These are phyloP conservation scores for Verbascum thapsus DNA, from an alignment of 257 asterid species.

Conservation along the genomic window DNA sequence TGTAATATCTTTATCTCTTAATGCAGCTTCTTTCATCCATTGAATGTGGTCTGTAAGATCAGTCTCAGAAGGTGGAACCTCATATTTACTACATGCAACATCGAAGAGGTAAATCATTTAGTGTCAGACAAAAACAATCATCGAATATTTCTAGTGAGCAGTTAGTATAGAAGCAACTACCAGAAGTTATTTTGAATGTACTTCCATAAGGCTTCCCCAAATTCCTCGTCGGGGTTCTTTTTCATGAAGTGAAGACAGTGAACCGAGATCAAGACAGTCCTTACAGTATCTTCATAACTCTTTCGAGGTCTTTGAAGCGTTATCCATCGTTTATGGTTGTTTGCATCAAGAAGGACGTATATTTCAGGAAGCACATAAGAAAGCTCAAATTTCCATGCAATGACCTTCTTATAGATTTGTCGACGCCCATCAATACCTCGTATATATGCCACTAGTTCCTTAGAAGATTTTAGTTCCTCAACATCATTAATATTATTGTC, in stretches of 20 bases:
- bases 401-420: slow-evolving; percentile 43
- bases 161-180: slow-evolving; percentile 24
- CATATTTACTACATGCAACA: slow-evolving; percentile 44
- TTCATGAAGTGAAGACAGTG: slow-evolving; percentile 60
- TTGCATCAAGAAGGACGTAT: not conserved
- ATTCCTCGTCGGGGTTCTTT: slow-evolving; percentile 36
- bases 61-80: slow-evolving; percentile 56
- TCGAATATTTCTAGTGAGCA: slow-evolving; percentile 9
- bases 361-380: slow-evolving; percentile 40
- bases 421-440: slow-evolving; percentile 48
- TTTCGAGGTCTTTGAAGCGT: slow-evolving; percentile 58
- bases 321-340: slow-evolving; percentile 48
- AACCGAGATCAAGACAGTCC: slow-evolving; percentile 48
- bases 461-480: slow-evolving; percentile 23
- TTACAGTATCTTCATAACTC: slow-evolving; percentile 40
- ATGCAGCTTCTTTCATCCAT: slow-evolving; percentile 48
- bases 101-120: slow-evolving; percentile 25
- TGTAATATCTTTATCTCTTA: slow-evolving; percentile 56
- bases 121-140: slow-evolving; percentile 2
- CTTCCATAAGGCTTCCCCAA: slow-evolving; percentile 52
- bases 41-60: slow-evolving; percentile 60
- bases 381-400: slow-evolving; percentile 69
- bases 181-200: slow-evolving; percentile 45
- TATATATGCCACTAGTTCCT: slow-evolving; percentile 37
- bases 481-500: slow-evolving; percentile 27